These are phyloP conservation scores for Candida parachauliodes DNA, from an alignment of 805 yeast genomes.

Conservation along the genomic window DNA sequence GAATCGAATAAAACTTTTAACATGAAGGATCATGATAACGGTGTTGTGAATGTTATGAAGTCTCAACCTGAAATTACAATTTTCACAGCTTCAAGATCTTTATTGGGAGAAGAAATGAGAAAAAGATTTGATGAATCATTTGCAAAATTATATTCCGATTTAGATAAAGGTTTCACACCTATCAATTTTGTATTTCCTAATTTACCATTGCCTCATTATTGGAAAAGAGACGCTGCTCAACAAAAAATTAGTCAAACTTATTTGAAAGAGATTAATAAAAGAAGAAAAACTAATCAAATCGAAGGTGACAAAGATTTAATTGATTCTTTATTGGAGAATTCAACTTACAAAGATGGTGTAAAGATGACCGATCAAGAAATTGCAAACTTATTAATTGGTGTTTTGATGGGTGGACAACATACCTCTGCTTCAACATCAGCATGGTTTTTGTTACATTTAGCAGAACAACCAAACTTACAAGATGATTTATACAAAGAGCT, in stretches of 20 bases:
- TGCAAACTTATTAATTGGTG: slow-evolving; percentile 90
- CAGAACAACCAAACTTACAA: slow-evolving; percentile 81
- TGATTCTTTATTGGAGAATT: slow-evolving; percentile 77
- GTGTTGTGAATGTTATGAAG: slow-evolving; percentile 65
- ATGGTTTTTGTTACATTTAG: slow-evolving; percentile 90
- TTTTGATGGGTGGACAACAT: slow-evolving; percentile 99
- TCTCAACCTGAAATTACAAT: slow-evolving; percentile 94
- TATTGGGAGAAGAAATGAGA: slow-evolving; percentile 91
- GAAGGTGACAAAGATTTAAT: slow-evolving; percentile 79
- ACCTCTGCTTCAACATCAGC: slow-evolving; percentile 95
- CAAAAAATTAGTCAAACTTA: slow-evolving; percentile 75
- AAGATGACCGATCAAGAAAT: slow-evolving; percentile 94
- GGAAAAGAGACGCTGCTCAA: slow-evolving; percentile 86
- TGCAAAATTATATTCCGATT: slow-evolving; percentile 81
- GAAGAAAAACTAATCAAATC: slow-evolving; percentile 75
- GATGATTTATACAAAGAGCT: slow-evolving; percentile 78
- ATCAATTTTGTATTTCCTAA: slow-evolving; percentile 93
- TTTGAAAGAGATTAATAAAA: slow-evolving; percentile 67
- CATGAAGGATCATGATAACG: slow-evolving; percentile 30
- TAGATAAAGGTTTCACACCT: slow-evolving; percentile 96
- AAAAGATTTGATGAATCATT: slow-evolving; percentile 74
- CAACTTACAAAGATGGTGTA: slow-evolving; percentile 90
- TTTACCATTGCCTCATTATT: slow-evolving; percentile 83
- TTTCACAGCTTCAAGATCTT: slow-evolving; percentile 90
- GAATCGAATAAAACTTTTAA: slow-evolving; percentile 47